Evolutionary conservation across 2,329 filamentous ascomycete genomes (phyloP).

Genomic region (Hirsutella thompsonii): DNA sequence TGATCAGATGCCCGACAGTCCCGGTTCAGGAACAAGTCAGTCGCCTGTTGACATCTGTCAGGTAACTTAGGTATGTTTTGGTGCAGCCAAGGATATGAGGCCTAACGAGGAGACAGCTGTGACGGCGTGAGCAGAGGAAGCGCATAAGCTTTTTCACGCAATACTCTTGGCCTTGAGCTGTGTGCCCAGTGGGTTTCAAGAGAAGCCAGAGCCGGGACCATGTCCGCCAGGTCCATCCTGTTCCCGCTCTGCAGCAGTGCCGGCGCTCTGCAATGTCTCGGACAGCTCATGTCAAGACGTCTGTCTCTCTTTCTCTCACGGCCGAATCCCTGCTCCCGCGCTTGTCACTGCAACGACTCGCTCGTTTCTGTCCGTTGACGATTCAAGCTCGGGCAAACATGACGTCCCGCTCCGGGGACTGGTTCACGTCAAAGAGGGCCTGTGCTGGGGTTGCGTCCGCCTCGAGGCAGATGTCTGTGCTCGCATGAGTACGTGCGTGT

Average conservation of each 20-base stretch:
- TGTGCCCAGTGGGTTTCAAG: slow-evolving; percentile 2
- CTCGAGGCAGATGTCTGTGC: background rate
- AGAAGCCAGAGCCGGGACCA: slow-evolving; percentile 1
- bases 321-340: background rate
- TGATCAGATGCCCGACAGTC: too few species aligned
- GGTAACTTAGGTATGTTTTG: background rate
- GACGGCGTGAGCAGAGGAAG: too few species aligned
- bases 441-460: background rate
- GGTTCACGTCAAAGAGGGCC: background rate
- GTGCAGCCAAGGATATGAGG: too few species aligned
- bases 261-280: background rate
- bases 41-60: background rate
- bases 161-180: too few species aligned
- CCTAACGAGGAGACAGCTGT: too few species aligned
- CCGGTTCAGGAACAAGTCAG: too few species aligned
- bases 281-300: background rate
- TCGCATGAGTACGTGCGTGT: background rate
- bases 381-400: background rate
- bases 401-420: background rate
- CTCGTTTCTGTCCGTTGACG: background rate
- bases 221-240: background rate
- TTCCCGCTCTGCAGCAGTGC: background rate
- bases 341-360: background rate
- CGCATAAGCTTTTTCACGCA: too few species aligned
- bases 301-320: background rate